Evolutionary conservation across 768 basidiomycete species (phyloP), one percentile per base, ranked within the genome.

Genomic region (Pluteus cervinus): DNA sequence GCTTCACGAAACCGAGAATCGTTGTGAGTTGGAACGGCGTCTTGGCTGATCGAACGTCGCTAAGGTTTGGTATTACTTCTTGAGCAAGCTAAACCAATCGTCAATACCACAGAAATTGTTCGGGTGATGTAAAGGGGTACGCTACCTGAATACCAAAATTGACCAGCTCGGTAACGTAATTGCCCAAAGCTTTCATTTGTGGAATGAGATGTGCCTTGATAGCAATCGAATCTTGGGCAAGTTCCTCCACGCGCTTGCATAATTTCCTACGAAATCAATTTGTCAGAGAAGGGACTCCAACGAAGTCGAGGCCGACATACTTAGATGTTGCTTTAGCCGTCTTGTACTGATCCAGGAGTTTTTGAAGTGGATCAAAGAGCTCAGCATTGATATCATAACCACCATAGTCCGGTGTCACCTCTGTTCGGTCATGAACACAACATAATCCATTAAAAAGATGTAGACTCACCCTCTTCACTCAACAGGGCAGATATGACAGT

Each of bases 131-230:
- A 15, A 14, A 18, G 21, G 4, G 29, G 33, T 16, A 12, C 55
- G 80, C 37, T 43, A 89, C 90, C 37, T 86, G 85, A 39, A 96
- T 86, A 54, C 89, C 89, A 54, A 94, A 88, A 60, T 93, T 89
- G 46, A 91, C 82, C 7, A 91, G 73, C 43, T 87, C 86, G 1
- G 81, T 78, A 1, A 89, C 79, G 20, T 73, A 65, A 40, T 84
- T 79, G 50, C 75, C 78, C n/a, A 90, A 56, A 3, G 69, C 67
- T 43, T 84, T 77, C 53, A 92, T 74, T 31, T 86, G 84, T 3
- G 81, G 75, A 9, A 86, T 64, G 20, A 91, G 69, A 50, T 77
- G 71, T 0, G 77, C 61, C 49, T 79, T 82, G 32, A 96, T 68
- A 0, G 91, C 89, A 0, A 74, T 57, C 6, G 81, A 82, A 23